Conservation (phyloP, 768 basidiomycete species). For the Calocybe cyanea region DNA sequence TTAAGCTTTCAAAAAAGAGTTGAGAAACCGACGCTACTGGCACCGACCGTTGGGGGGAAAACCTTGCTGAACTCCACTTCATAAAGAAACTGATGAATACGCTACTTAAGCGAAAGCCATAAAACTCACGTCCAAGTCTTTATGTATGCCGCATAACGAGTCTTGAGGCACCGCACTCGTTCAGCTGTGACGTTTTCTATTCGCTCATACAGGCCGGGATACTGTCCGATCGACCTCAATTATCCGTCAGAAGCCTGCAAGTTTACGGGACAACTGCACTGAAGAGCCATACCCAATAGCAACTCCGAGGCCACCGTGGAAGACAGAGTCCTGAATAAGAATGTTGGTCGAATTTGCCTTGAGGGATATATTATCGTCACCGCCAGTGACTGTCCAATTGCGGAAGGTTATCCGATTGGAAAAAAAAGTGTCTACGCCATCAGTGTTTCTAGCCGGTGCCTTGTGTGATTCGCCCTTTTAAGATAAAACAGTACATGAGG, state of each 20-base stretch:
- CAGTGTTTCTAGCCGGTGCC: slow-evolving; percentile 32
- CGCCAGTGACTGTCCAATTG: slow-evolving; percentile 33
- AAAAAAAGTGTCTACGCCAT: slow-evolving; percentile 33
- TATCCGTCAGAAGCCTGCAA: background rate
- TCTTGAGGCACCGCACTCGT: slow-evolving; percentile 20
- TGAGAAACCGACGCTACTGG: background rate
- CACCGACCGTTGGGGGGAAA: slow-evolving; percentile 29
- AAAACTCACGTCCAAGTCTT: slow-evolving; percentile 31
- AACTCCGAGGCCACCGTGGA: slow-evolving; percentile 34
- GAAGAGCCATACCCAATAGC: slow-evolving; percentile 27
- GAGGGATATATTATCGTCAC: slow-evolving; percentile 35
- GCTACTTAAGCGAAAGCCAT: background rate
- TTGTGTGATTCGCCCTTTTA: slow-evolving; percentile 6
- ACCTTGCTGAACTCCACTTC: slow-evolving; percentile 23
- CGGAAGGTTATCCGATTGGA: slow-evolving; percentile 35
- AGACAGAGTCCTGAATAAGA: slow-evolving; percentile 32
- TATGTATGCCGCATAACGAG: slow-evolving; percentile 26
- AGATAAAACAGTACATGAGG: too few species aligned
- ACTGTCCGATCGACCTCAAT: slow-evolving; percentile 29
- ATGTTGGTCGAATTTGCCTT: slow-evolving; percentile 41
- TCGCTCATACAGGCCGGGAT: slow-evolving; percentile 23
- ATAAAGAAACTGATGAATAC: background rate
- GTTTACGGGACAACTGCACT: background rate
- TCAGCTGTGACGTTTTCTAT: slow-evolving; percentile 29
- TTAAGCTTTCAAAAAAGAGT: too few species aligned